These are phyloP conservation scores for Ceratocystis papillata DNA, from an alignment of 2,329 filamentous ascomycete genomes.

Conservation along the genomic window DNA sequence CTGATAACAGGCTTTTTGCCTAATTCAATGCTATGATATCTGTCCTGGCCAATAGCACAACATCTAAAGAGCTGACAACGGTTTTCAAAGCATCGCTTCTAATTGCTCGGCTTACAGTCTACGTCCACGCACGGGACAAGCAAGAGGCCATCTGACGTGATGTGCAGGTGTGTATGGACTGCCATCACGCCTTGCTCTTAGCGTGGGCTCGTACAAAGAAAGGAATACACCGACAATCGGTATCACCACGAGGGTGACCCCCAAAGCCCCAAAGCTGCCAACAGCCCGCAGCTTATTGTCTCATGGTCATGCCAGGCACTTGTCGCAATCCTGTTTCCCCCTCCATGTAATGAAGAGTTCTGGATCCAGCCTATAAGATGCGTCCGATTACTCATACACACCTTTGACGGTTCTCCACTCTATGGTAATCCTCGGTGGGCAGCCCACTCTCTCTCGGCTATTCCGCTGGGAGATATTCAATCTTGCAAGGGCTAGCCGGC, in stretches of 20 bases:
- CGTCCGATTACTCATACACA: conserved; percentile 2
- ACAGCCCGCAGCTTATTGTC: background rate
- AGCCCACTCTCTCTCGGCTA: background rate
- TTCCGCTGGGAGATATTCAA: background rate
- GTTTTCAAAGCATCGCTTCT: conserved; percentile 5
- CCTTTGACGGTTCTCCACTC: conserved; percentile 29
- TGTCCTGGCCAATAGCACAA: background rate
- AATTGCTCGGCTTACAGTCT: background rate
- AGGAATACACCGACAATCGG: background rate
- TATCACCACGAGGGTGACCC: background rate
- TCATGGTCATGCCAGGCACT: background rate
- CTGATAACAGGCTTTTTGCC: conserved; percentile 10
- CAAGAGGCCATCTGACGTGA: background rate
- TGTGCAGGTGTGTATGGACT: background rate
- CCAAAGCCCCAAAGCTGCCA: background rate
- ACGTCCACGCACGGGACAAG: background rate
- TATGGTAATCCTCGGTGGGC: background rate
- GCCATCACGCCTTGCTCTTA: background rate
- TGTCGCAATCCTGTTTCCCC: conserved; percentile 26
- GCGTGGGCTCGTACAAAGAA: background rate
- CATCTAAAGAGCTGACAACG: conserved; percentile 5
- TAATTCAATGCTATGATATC: background rate
- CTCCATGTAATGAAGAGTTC: background rate
- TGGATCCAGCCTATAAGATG: conserved; percentile 2
- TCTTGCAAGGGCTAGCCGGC: background rate